These are phyloP conservation scores for Neonectria neomacrospora DNA, from an alignment of 2,329 filamentous ascomycete species.

Conservation along the genomic window DNA sequence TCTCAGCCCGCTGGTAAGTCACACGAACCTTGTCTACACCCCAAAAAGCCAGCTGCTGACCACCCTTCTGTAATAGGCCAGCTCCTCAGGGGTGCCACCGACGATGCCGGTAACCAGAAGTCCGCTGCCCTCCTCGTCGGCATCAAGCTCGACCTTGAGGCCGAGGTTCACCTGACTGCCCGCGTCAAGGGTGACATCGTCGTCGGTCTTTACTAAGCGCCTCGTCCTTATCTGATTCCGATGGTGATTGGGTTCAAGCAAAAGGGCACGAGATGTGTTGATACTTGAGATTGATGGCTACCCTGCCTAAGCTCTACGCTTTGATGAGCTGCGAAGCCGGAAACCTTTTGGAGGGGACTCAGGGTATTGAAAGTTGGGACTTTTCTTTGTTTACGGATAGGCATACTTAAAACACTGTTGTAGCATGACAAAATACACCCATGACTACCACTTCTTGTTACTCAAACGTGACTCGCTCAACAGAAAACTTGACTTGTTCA, in stretches of 20 bases:
- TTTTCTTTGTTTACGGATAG: slow-evolving; percentile 34
- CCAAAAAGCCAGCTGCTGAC: slow-evolving; percentile 15
- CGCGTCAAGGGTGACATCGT: slow-evolving; percentile 70
- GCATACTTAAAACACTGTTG: slow-evolving; percentile 23
- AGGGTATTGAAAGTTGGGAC: slow-evolving; percentile 24
- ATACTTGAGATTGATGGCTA: slow-evolving; percentile 11
- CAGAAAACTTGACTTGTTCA: not conserved
- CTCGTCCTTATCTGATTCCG: slow-evolving; percentile 10
- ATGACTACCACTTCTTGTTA: slow-evolving; percentile 33
- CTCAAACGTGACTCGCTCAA: not conserved
- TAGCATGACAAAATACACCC: slow-evolving; percentile 34
- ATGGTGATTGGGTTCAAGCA: slow-evolving; percentile 21
- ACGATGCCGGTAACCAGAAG: slow-evolving; percentile 68
- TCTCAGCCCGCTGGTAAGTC: slow-evolving; percentile 48
- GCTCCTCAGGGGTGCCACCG: slow-evolving; percentile 67
- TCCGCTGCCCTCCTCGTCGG: slow-evolving; percentile 68
- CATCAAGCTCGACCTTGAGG: slow-evolving; percentile 72
- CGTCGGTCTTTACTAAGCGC: slow-evolving; percentile 50
- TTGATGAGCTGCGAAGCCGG: slow-evolving; percentile 5
- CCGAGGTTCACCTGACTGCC: slow-evolving; percentile 70
- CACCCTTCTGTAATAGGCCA: slow-evolving; percentile 51
- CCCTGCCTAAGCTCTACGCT: slow-evolving; percentile 17
- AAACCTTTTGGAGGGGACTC: slow-evolving; percentile 8
- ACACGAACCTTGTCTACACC: slow-evolving; percentile 40
- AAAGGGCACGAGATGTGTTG: slow-evolving; percentile 28